Evolutionary conservation across 495 filamentous ascomycete species (phyloP).

Genomic region (Hapsidospora chrysogenum): DNA sequence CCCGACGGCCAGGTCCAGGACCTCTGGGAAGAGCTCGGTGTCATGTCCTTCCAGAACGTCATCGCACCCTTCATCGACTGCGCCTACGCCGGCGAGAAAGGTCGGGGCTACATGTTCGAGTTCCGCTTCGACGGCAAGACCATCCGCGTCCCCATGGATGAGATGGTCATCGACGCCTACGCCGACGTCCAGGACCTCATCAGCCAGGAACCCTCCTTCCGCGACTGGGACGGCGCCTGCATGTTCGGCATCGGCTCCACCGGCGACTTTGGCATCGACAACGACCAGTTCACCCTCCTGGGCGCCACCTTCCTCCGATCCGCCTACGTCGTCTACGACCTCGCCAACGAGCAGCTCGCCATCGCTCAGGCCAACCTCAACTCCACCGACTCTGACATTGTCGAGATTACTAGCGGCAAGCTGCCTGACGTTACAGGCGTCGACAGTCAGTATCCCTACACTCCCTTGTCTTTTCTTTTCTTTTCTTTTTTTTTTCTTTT

Average conservation of each 20-base stretch:
- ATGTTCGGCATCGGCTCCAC: conserved; percentile 25
- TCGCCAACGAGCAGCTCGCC: conserved; percentile 67
- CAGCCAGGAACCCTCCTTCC: conserved; percentile 6
- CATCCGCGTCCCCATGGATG: conserved; percentile 53
- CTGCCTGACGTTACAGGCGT: conserved; percentile 25
- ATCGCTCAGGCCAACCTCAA: conserved; percentile 81
- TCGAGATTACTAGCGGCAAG: conserved; percentile 22
- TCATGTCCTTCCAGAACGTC: conserved; percentile 25
- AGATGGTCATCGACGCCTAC: conserved; percentile 52
- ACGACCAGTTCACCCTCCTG: conserved; percentile 19
- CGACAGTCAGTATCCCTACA: conserved; percentile 9
- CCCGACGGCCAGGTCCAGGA: conserved; percentile 40
- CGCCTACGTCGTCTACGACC: conserved; percentile 88
- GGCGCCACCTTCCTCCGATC: conserved; percentile 88
- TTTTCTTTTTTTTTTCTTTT: neutral
- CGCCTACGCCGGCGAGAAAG: conserved; percentile 34
- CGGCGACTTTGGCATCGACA: conserved; percentile 9
- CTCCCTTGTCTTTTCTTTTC: neutral
- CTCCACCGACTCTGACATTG: conserved; percentile 31
- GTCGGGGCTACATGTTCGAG: conserved; percentile 38
- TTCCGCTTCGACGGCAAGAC: conserved; percentile 45
- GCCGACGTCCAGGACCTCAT: conserved; percentile 7
- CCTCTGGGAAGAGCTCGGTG: conserved; percentile 42
- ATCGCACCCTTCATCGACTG: conserved; percentile 29
- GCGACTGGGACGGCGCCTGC: conserved; percentile 19